Evolutionary conservation across 1,139 yeast species (phyloP).

Genomic region (Entelexis paramagnoliae): DNA sequence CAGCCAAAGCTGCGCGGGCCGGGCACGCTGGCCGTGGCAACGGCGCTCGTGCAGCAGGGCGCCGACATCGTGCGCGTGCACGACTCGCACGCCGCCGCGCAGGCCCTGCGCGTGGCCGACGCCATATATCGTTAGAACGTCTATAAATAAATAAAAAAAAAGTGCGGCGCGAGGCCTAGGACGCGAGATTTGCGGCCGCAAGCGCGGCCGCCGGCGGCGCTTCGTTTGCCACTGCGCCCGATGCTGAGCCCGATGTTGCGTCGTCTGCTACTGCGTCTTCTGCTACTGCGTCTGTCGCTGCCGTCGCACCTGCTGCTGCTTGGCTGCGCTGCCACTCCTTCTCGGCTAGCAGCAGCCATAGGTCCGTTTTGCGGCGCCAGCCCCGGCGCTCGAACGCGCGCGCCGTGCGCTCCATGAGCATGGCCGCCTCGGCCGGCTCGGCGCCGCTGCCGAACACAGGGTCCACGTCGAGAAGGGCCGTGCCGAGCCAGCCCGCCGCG

Average conservation of each 20-base stretch:
- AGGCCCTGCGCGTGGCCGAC: constrained; percentile 62
- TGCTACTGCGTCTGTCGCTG: no score
- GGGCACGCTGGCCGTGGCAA: constrained; percentile 69
- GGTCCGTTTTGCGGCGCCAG: constrained; percentile 59
- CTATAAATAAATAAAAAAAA: neutral
- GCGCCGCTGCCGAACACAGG: constrained; percentile 16
- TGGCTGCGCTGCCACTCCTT: constrained; percentile 17
- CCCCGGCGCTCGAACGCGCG: constrained; percentile 45
- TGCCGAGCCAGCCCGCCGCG: constrained; percentile 30
- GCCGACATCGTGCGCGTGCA: constrained; percentile 84
- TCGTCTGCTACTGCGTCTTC: no score
- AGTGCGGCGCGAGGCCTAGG: no score
- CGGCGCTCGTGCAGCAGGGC: constrained; percentile 63
- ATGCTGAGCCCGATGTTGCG: no score
- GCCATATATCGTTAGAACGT: constrained; percentile 43
- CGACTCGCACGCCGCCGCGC: constrained; percentile 58
- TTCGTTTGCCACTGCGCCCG: no score
- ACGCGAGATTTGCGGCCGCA: no score
- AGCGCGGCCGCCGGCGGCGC: no score
- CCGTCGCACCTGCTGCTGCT: no score
- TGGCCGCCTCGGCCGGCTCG: constrained; percentile 32
- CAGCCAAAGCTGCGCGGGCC: constrained; percentile 51
- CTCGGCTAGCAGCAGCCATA: constrained; percentile 66
- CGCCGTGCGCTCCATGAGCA: constrained; percentile 43
- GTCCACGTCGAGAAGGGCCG: constrained; percentile 26